Evolutionary conservation across 225 moss, liverwort and hornwort species (phyloP).

Genomic region (Polytrichum commune): DNA sequence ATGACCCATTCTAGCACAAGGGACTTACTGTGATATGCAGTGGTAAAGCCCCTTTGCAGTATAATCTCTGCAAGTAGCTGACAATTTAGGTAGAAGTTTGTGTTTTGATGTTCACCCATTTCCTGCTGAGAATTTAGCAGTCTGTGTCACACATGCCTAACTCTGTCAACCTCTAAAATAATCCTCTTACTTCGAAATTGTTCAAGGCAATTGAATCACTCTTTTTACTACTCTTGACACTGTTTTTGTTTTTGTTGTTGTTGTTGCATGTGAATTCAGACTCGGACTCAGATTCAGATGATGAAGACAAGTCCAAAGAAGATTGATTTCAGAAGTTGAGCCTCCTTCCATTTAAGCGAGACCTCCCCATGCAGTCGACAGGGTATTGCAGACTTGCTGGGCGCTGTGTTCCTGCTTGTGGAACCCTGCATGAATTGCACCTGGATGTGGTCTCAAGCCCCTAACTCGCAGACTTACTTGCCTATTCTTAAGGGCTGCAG

Average conservation of each 20-base stretch:
- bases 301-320: constrained; percentile 8
- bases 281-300: constrained; percentile 11
- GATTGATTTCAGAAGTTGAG: neutral
- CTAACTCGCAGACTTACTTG: no score
- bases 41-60: constrained; percentile 1
- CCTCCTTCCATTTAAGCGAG: neutral
- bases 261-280: constrained; percentile 8
- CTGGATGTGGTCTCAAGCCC: no score
- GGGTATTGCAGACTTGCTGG: neutral
- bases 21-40: constrained; percentile 3
- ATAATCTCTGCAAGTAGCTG: neutral
- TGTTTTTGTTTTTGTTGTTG: neutral
- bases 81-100: neutral
- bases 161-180: no score
- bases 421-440: no score
- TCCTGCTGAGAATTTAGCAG: no score
- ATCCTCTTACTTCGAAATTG: no score
- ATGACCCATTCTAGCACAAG: neutral
- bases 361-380: neutral
- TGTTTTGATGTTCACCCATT: no score
- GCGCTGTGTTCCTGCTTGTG: no score
- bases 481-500: no score
- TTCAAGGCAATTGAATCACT: no score
- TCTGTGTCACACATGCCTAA: no score
- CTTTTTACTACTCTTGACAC: neutral